Base-by-base conservation (phyloP, 2,329 filamentous ascomycete species). In the Aureobasidium sp. region DNA sequence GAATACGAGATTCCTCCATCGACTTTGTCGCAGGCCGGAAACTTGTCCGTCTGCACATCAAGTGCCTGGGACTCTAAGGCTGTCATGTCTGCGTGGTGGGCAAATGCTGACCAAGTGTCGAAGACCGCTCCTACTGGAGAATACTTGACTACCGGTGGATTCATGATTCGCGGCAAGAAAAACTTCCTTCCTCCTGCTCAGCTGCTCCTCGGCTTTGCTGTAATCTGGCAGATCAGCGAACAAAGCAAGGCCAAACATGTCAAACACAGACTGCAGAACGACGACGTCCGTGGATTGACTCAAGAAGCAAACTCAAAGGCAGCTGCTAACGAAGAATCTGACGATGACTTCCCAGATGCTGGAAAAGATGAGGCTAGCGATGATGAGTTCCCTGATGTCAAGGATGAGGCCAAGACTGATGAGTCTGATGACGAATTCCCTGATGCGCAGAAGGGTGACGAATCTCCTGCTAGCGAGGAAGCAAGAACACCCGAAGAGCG, bases 21-120 rank as follows among this genome's bases (percentile, higher is more conserved):
- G 1, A 97, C 94, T 0, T 77, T 99, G 2, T 88, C 90, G 0
- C 94, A 99, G 76, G 94, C 94, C 4, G 94, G 94, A 0, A 87
- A 87, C 48, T 77, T 97, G 34, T 87, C 88, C 0, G 89, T 99
- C 5, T 90, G 90, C 65, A 89, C 90, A 9, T 97, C 92, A 1
- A 87, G 81, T 62, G 94, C 93, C 0, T 99, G 94, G 94, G 94
- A 97, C 64, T 93, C 90, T 1, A 99, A 99, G 74, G 93, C 93
- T 9, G 85, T 91, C 17, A 96, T 97, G 89, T 88, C 89, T 20
- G 92, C 93, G 9, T 99, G 90, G 88, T 99, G 94, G 94, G 93
- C 95, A 0, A 86, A 87, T 65, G 88, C 90, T 1, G 87, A 93
- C 60, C 92, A 97, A 73, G 90, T 99, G 0, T 91, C 89, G 10